Evolutionary conservation across 139 green algal species (phyloP).

Genomic region (Chlorella vulgaris): DNA sequence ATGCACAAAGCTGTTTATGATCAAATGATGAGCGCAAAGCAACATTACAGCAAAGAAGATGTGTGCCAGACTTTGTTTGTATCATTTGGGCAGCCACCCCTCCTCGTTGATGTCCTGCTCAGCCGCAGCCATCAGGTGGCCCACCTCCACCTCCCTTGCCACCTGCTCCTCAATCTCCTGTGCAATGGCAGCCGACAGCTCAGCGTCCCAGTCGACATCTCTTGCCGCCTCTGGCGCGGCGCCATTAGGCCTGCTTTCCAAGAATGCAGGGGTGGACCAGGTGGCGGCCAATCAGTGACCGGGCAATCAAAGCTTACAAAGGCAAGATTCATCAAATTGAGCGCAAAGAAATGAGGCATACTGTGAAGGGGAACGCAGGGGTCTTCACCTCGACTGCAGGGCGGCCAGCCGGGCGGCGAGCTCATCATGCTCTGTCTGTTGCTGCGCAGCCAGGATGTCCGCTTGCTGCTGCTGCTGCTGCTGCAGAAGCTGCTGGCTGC

Average conservation of each 20-base stretch:
- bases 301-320: too few species aligned
- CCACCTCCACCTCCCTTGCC: too few species aligned
- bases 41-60: too few species aligned
- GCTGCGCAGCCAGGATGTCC: neutral
- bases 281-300: too few species aligned
- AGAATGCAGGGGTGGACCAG: too few species aligned
- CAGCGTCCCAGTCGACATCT: slow-evolving; percentile 13
- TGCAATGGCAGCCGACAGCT: neutral
- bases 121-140: neutral
- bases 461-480: neutral
- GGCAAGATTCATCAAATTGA: too few species aligned
- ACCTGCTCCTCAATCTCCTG: slow-evolving; percentile 2
- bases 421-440: neutral
- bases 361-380: neutral
- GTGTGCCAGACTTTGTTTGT: too few species aligned
- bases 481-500: neutral
- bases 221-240: neutral
- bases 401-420: slow-evolving; percentile 26
- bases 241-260: neutral
- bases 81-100: too few species aligned
- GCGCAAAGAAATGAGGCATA: neutral
- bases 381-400: slow-evolving; percentile 17
- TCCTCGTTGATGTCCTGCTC: too few species aligned
- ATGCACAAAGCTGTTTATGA: too few species aligned
- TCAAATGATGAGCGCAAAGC: too few species aligned